A percentile compares a stretch with the other conserved stretches of the same genome.
Conservation (phyloP, 495 filamentous ascomycete genomes). For the Penicillium lagena region DNA sequence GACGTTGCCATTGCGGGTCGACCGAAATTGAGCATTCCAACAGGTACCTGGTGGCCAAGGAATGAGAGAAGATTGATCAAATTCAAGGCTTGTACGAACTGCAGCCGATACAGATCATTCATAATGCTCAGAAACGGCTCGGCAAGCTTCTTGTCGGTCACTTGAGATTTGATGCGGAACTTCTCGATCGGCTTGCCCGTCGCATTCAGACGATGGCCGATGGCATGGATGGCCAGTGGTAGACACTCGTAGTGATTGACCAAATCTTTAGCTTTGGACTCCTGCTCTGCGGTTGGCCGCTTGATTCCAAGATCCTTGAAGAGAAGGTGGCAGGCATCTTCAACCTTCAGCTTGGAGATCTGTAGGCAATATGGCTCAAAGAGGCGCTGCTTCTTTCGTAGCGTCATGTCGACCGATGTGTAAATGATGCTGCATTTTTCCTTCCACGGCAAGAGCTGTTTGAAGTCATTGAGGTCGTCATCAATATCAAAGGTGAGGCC, state of each 20-base stretch:
- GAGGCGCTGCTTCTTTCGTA: constrained; percentile 61
- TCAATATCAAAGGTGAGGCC: constrained; percentile 61
- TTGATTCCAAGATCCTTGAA: constrained; percentile 49
- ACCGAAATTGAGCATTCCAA: constrained; percentile 67
- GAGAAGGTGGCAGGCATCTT: constrained; percentile 53
- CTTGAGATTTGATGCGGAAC: constrained; percentile 61
- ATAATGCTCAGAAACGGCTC: constrained; percentile 65
- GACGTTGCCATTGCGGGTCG: constrained; percentile 47
- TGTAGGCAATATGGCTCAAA: constrained; percentile 70
- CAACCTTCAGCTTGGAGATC: constrained; percentile 51
- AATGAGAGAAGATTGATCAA: constrained; percentile 71
- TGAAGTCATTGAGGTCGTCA: constrained; percentile 49
- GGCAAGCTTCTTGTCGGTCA: constrained; percentile 60
- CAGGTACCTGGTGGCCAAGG: constrained; percentile 66
- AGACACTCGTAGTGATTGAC: constrained; percentile 65
- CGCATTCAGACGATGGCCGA: constrained; percentile 65
- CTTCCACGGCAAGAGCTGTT: constrained; percentile 64
- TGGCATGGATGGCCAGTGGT: constrained; percentile 73
- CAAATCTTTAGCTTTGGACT: constrained; percentile 54
- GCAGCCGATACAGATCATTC: constrained; percentile 57
- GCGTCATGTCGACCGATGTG: constrained; percentile 62
- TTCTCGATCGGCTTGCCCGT: constrained; percentile 63
- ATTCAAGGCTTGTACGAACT: constrained; percentile 58
- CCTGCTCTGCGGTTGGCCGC: constrained; percentile 48
- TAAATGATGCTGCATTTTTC: constrained; percentile 68